These are phyloP conservation scores for Cyanidiococcus yangmingshanensis DNA, from an alignment of 23 red algal genomes.

Conservation along the genomic window DNA sequence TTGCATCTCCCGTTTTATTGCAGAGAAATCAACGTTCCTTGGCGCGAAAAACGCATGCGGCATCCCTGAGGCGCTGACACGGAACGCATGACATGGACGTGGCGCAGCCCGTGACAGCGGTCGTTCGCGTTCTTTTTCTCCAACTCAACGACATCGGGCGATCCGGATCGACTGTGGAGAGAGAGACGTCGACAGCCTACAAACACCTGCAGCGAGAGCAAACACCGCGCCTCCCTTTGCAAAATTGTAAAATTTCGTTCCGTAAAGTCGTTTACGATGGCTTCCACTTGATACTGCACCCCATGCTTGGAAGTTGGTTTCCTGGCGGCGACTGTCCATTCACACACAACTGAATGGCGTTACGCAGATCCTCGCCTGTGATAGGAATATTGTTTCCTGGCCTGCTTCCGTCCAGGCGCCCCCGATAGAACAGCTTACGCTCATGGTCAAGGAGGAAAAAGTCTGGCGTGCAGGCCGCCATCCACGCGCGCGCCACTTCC, in stretches of 20 bases:
- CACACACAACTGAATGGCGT: constrained; percentile 35
- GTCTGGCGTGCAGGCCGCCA: constrained; percentile 75
- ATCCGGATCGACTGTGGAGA: no score
- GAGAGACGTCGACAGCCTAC: no score
- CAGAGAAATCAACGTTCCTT: no score
- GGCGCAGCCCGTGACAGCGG: no score
- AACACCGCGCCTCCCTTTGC: no score
- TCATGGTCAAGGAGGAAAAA: constrained; percentile 53
- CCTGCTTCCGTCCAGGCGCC: constrained; percentile 57
- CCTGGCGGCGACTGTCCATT: constrained; percentile 31
- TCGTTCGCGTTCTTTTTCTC: no score
- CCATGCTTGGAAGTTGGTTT: constrained; percentile 46
- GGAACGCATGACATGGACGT: no score
- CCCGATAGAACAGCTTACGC: constrained; percentile 41
- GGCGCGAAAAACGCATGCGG: no score
- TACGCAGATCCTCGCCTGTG: constrained; percentile 43
- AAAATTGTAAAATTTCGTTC: neutral
- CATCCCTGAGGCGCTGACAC: no score
- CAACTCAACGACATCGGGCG: no score
- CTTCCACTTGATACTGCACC: constrained; percentile 84
- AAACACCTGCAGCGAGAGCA: no score
- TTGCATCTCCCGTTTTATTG: no score
- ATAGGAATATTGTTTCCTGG: constrained; percentile 44
- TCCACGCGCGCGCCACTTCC: constrained; percentile 40
- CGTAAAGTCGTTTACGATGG: neutral